Evolutionary conservation across 108 stramenopile genomes (phyloP).

Genomic region (Cyclotella atomus): DNA sequence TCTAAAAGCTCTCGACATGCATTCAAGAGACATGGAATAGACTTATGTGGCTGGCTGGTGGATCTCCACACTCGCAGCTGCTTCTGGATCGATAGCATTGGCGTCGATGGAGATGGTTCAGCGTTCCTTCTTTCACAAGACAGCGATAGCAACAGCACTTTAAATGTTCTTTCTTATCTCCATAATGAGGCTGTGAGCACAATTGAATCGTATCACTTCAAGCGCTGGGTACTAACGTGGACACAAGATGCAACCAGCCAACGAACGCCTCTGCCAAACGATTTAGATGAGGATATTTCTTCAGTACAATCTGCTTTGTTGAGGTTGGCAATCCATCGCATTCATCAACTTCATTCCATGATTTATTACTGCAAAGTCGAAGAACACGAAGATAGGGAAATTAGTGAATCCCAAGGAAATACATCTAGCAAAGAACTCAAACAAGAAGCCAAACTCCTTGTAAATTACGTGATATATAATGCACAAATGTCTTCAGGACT

Average conservation of each 20-base stretch:
- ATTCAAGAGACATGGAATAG: slow-evolving; percentile 20
- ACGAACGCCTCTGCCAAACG: not conserved
- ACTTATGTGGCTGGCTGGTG: slow-evolving; percentile 51
- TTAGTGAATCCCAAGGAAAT: not conserved
- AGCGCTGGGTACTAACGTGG: slow-evolving; percentile 26
- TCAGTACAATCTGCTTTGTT: slow-evolving; percentile 33
- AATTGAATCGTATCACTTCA: slow-evolving; percentile 28
- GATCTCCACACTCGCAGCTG: slow-evolving; percentile 51
- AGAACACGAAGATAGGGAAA: slow-evolving; percentile 21
- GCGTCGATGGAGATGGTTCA: slow-evolving; percentile 15
- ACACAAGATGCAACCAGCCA: not conserved
- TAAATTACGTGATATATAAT: slow-evolving; percentile 45
- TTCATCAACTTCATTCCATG: slow-evolving; percentile 55
- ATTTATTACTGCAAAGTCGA: slow-evolving; percentile 44
- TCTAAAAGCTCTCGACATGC: not conserved
- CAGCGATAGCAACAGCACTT: not conserved
- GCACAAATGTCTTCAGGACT: slow-evolving; percentile 2
- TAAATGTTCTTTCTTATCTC: slow-evolving; percentile 27
- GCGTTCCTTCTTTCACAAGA: slow-evolving; percentile 27
- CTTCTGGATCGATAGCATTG: slow-evolving; percentile 45
- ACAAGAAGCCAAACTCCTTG: slow-evolving; percentile 41
- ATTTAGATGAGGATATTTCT: too few relatives aligned
- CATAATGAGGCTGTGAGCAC: slow-evolving; percentile 15
- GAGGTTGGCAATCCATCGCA: slow-evolving; percentile 44
- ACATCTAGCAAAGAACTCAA: slow-evolving; percentile 13